Base-by-base conservation (phyloP, 2,329 filamentous ascomycete species). In the Microcyclosporella mali region DNA sequence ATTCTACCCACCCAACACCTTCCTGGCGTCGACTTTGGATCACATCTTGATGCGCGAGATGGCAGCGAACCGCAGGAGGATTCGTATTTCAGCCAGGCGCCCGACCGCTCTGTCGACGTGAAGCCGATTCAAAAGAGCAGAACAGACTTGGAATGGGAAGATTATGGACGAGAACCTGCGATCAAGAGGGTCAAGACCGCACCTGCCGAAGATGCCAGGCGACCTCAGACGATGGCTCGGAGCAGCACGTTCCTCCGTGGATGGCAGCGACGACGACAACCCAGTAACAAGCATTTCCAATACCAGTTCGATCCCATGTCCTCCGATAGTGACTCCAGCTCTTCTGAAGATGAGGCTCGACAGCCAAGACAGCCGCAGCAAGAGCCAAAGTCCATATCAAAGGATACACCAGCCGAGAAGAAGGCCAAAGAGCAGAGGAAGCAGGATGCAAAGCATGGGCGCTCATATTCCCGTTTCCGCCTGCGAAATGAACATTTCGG, bases 401-500 rank as follows among this genome's bases (percentile, higher is more conserved):
- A 17, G n/a, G 9, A 9, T 9, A 45, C 41, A 15, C 43, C 34
- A 15, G 43, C 33, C 3, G 37, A 39, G 34, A 19, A 41, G 14
- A 49, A 51, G 43, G 43, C 49, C 33, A 36, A 47, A 18, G 43
- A 46, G 19, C 33, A 47, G 30, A 25, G 43, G 17, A 50, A 45
- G 37, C 30, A 45, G 28, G 31, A 45, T 16, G 45, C 41, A 7
- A 49, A 43, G 40, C 36, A 48, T 19, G 47, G 47, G 11, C 43
- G 46, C 9, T 43, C 63, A 46, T 81, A 73, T 51, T 68, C 73
- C 0, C 70, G 70, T 2, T 82, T 86, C 60, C 69, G 69, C 30
- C 69, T 86, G 14, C 72, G 71, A 4, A 83, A 86, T 52, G 73
- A 84, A 3, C 68, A 82, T 37, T 84, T 81, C 62, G 71, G 69